Base-by-base conservation (phyloP, 495 filamentous ascomycete genomes). In the Darksidea phi region DNA sequence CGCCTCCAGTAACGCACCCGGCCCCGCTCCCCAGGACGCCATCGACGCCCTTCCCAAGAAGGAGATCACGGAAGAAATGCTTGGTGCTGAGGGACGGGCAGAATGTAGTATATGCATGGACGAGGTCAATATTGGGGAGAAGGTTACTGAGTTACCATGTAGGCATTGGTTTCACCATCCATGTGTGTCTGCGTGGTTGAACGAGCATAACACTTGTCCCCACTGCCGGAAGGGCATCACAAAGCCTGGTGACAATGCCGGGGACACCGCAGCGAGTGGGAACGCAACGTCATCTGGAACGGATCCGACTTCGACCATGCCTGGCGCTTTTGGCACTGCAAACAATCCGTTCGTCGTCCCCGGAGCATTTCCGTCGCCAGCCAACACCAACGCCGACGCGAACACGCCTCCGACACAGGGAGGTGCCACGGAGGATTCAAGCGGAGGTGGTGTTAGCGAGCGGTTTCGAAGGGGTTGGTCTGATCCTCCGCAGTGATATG, bases 21-120 rank as follows among this genome's bases (percentile, higher is more conserved):
- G 90, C 1, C 93, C 94, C 1, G 94, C 94, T 36, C 73, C 87
- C 1, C 81, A 84, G 34, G 79, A 77, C 12, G 89, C 88, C 2
- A 96, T 98, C 62, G 81, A 78, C 4, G 76, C 79, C 15, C 75
- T 98, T 0, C 88, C 89, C 0, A 88, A 82, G 68, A 89, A 86
- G 61, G 78, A 75, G 32, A 73, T 91, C 3, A 54, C 54, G 0
- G 79, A 87, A 45, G 79, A 85, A 41, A 86, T 91, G 82, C 73
- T 92, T 23, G 82, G 78, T 3, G 63, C 71, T 21, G 80, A 80
- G 28, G 83, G 88, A 72, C 84, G 76, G 58, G 89, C 81, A 2
- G 92, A 95, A 64, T 96, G 91, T 69, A 90, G 88, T 23, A 93
- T 96, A 59, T 98, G 94, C 70, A 97, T 97, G 80, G 93, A 97